A percentile compares a stretch with the other conserved stretches of the same genome.
These are phyloP conservation scores for Leccinum subtestaceum DNA, from an alignment of 768 basidiomycete species.

Conservation along the genomic window DNA sequence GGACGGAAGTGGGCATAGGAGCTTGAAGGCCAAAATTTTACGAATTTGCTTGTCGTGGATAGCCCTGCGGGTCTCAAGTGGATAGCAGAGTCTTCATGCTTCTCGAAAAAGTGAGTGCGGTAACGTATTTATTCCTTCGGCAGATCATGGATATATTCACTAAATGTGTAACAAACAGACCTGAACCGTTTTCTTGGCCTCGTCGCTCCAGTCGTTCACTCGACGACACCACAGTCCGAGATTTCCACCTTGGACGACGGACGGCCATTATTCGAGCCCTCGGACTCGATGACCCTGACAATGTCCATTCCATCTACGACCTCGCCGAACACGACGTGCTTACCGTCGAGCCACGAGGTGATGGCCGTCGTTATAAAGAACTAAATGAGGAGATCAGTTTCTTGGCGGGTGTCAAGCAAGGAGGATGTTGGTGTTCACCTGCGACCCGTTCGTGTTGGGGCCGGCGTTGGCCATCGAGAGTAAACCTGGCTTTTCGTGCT, in stretches of 20 bases:
- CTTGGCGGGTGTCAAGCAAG: not conserved
- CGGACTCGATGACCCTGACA: slow-evolving; percentile 39
- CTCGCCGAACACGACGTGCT: slow-evolving; percentile 48
- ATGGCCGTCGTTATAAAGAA: slow-evolving; percentile 77
- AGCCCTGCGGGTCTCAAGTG: not conserved
- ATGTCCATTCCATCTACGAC: slow-evolving; percentile 43
- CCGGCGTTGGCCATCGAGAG: slow-evolving; percentile 91
- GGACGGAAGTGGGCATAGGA: no score
- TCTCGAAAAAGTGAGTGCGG: not conserved
- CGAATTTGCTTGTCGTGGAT: no score
- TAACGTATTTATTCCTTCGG: slow-evolving; percentile 2
- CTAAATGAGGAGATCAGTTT: slow-evolving; percentile 27
- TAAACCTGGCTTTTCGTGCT: slow-evolving; percentile 61
- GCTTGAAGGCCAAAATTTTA: no score
- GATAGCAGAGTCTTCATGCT: not conserved
- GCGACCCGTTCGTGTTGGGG: slow-evolving; percentile 76
- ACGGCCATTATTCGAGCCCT: slow-evolving; percentile 27
- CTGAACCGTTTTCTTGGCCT: not conserved
- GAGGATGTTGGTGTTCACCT: slow-evolving; percentile 37
- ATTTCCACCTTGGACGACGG: slow-evolving; percentile 48
- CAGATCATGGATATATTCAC: slow-evolving; percentile 1
- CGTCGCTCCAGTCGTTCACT: slow-evolving; percentile 13
- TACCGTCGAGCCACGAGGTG: slow-evolving; percentile 58
- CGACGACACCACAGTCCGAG: slow-evolving; percentile 49
- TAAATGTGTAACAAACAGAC: not conserved